Base-by-base conservation (phyloP, 2,329 filamentous ascomycete genomes). In the Fusarium secorum region DNA sequence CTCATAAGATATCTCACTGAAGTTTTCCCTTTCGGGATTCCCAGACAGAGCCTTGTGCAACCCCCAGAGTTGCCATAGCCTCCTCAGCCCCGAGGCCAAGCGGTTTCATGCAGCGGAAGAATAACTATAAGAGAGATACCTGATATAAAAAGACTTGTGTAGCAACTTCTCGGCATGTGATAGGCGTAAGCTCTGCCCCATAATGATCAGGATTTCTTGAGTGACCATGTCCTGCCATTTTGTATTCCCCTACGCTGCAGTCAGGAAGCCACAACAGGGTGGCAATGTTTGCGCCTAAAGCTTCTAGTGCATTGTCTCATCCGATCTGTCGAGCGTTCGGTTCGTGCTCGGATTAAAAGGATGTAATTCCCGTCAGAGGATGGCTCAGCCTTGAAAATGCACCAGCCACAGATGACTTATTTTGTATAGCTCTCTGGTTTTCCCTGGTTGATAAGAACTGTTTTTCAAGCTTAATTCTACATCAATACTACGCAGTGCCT, bases 91-190 rank as follows among this genome's bases (percentile, higher is more conserved):
- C n/a, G 14, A 15, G 3, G 17, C 46, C n/a, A 33, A 24, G 17
- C 11, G n/a, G 2, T 24, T 20, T 24, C 5, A 33, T 24, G n/a
- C 11, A 18, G 11, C 7, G 1, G 6, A 22, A 49, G 15, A 22
- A 9, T 4, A 18, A 18, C 4, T 0, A 22, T 13, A 4, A 22
- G 7, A 11, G 14, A 13, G 13, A 30, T 10, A 7, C 2, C 0
- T 5, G 7, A 6, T 32, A 48, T 13, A 17, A 17, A 32, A 48
- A 18, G 20, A 45, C 4, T 11, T 6, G 14, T 32, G 28, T 11
- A 32, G 7, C 6, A n/a, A n/a, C 3, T 4, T 30, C 3, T 15
- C 4, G 4, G 20, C 4, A 3, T 22, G 20, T 6, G 14, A 32
- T 48, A 46, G 14, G 28, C 0, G 15, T 17, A 15, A 7, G 0